Evolutionary conservation across 192 early-diverging fungal genomes (phyloP), one percentile per base, ranked within the genome.

Genomic region (Pilobolus umbonatus): DNA sequence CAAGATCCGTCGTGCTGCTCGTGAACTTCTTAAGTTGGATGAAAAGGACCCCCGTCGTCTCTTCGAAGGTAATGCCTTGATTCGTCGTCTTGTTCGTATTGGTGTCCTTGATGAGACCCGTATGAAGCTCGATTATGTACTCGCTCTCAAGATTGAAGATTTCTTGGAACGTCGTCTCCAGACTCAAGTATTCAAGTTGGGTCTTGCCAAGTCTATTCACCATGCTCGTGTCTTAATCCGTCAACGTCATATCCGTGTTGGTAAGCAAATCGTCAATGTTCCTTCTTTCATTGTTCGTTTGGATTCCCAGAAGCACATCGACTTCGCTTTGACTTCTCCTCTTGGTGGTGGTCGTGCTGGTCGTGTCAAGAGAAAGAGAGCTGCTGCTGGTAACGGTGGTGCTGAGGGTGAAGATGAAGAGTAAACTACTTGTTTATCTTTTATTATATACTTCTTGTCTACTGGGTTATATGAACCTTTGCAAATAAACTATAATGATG

Each of bases 1-100:
- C 80, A 95, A 97, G 81, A 95, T 98, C 71, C 96, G 96, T 85
- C 96, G 96, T 97, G 96, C 96, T 62, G 96, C 96, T 65, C 93
- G 96, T 96, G 95, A 98, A 81, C 89, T 98, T 61, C 83, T 98
- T 66, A 97, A 91, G 57, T 82, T 97, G 56, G 92, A 95, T 57
- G 86, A 85, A 71, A 96, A 96, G 87, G 93, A 96, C 78, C 90
- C 96, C 67, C 87, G 90, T 61, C 94, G 96, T 80, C 87, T 97
- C 60, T 98, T 97, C 73, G 96, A 97, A 84, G 96, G 96, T 81
- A 98, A 98, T 79, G 96, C 95, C 36, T 87, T 98, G 60, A 96
- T 98, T 81, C 90, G 96, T 65, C 90, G 96, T 70, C 84, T 98
- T 76, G 96, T 98, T 68, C 91, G 94, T 72, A 95, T 94, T 58